A percentile compares a stretch with the other conserved stretches of the same genome.
phyloP scores from a whole-genome alignment of 352 stramenopile genomes.

The Pythium guiyangense region DNA sequence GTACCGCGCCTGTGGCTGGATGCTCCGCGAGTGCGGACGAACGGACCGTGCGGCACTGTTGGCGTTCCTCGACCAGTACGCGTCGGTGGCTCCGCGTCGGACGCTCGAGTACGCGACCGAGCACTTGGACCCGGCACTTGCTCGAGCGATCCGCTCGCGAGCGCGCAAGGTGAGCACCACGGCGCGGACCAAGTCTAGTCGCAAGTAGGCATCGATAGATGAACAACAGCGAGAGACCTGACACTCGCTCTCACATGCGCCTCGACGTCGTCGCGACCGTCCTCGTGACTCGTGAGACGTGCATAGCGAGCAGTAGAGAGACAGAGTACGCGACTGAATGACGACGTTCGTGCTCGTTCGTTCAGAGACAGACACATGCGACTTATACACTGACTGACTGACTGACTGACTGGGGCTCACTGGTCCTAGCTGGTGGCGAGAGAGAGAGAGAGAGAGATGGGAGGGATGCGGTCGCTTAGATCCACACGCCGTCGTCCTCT shows the following conservation, averaged over 20 bases:
- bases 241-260: too few relatives aligned
- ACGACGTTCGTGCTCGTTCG: background rate
- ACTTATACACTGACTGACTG: background rate
- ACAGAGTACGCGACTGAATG: too few relatives aligned
- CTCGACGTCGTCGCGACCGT: too few relatives aligned
- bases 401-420: background rate
- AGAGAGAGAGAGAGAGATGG: background rate
- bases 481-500: conserved; percentile 81
- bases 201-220: too few relatives aligned
- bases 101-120: conserved; percentile 22
- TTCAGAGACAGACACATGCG: background rate
- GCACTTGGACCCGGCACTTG: conserved; percentile 11
- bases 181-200: background rate
- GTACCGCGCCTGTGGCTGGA: conserved; percentile 19
- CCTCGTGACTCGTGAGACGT: too few relatives aligned
- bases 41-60: conserved; percentile 2
- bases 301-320: too few relatives aligned
- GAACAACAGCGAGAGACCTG: too few relatives aligned
- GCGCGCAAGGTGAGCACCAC: background rate
- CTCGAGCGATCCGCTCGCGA: conserved; percentile 7
- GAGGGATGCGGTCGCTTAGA: conserved; percentile 45
- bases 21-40: conserved; percentile 14
- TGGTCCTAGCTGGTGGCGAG: background rate
- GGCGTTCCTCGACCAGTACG: conserved; percentile 12
- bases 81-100: conserved; percentile 8